Evolutionary conservation across 2,329 filamentous ascomycete genomes (phyloP).

Genomic region (Coniochaeta sp.): DNA sequence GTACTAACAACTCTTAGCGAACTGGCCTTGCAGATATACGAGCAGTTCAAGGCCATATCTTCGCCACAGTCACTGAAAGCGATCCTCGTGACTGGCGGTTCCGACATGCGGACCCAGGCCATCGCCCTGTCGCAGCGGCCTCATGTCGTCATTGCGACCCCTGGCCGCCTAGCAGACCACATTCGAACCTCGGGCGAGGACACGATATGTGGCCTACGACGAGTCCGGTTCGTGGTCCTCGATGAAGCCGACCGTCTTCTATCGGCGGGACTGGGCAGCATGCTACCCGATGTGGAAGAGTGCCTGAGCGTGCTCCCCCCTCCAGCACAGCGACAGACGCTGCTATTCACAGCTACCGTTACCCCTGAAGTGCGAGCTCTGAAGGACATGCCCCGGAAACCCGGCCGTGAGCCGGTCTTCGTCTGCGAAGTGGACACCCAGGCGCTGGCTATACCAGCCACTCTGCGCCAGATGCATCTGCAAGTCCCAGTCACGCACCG

Average conservation of each 20-base stretch:
- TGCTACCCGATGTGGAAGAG: conserved; percentile 90
- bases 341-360: conserved; percentile 93
- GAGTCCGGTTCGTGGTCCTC: conserved; percentile 80
- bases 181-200: conserved; percentile 87
- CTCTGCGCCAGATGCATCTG: conserved; percentile 76
- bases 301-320: conserved; percentile 78
- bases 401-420: conserved; percentile 70
- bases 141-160: conserved; percentile 90
- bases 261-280: conserved; percentile 67
- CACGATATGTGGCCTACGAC: conserved; percentile 72
- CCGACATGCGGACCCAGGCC: conserved; percentile 87
- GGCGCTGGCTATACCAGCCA: conserved; percentile 69
- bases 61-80: conserved; percentile 82
- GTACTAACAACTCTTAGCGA: conserved; percentile 42
- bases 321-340: conserved; percentile 73
- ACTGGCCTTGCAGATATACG: conserved; percentile 89
- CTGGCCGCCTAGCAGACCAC: conserved; percentile 87
- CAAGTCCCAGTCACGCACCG: conserved; percentile 87
- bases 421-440: conserved; percentile 81
- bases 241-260: conserved; percentile 93
- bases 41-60: conserved; percentile 91
- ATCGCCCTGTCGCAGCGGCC: conserved; percentile 74
- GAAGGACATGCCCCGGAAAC: conserved; percentile 65
- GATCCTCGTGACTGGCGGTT: conserved; percentile 82
- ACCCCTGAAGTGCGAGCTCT: conserved; percentile 86